phyloP scores from a whole-genome alignment of 768 basidiomycete species.

The Boletus edulis region DNA sequence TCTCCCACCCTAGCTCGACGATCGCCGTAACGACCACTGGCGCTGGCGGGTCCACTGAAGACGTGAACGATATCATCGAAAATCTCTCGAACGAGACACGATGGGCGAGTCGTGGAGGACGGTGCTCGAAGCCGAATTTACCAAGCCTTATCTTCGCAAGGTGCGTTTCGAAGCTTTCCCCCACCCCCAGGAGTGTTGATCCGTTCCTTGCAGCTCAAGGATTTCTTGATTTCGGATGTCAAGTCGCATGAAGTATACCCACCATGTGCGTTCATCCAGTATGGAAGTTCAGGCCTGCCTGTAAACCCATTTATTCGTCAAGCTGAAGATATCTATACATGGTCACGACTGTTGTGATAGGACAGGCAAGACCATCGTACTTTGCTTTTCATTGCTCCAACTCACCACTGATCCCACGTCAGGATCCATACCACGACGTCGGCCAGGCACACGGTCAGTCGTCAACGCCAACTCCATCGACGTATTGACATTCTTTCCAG shows the following conservation, averaged over 20 bases:
- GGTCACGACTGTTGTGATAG: constrained; percentile 74
- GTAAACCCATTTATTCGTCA: not conserved
- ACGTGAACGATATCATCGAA: constrained; percentile 9
- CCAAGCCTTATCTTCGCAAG: constrained; percentile 60
- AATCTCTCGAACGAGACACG: constrained; percentile 52
- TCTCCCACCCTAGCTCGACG: constrained; percentile 13
- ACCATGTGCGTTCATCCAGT: constrained; percentile 31
- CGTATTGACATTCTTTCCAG: constrained; percentile 11
- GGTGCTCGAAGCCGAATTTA: constrained; percentile 51
- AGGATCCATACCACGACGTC: constrained; percentile 72
- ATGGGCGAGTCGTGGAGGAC: constrained; percentile 54
- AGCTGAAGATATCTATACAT: constrained; percentile 78
- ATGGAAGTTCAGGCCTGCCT: not conserved
- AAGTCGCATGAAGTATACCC: constrained; percentile 45
- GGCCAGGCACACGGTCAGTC: constrained; percentile 65
- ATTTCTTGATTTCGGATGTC: constrained; percentile 54
- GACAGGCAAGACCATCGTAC: constrained; percentile 40
- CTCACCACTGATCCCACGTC: not conserved
- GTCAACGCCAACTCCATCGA: not conserved
- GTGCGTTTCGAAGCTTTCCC: constrained; percentile 22
- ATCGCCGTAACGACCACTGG: constrained; percentile 1
- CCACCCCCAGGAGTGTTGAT: not conserved
- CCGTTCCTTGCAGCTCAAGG: constrained; percentile 43
- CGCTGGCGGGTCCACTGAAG: not conserved
- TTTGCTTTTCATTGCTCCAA: not conserved